These are phyloP conservation scores for Rostrohypoxylon terebratum DNA, from an alignment of 495 filamentous ascomycete genomes.

Conservation along the genomic window DNA sequence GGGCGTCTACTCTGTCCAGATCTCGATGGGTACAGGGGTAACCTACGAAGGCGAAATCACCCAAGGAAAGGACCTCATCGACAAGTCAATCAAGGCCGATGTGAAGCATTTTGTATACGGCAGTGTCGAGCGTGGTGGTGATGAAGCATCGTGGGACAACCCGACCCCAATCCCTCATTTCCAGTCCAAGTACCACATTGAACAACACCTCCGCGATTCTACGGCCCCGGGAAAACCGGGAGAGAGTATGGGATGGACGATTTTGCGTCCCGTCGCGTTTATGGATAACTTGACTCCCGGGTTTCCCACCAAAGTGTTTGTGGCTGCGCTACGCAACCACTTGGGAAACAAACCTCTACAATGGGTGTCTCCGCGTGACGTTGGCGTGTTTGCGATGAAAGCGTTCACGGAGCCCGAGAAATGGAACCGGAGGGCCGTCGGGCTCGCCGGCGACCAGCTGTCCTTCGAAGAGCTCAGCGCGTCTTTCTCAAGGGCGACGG, in stretches of 20 bases:
- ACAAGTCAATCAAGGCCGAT: constrained; percentile 66
- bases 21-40: constrained; percentile 61
- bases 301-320: constrained; percentile 70
- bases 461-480: constrained; percentile 54
- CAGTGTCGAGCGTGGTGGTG: constrained; percentile 76
- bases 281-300: constrained; percentile 72
- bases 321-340: constrained; percentile 62
- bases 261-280: constrained; percentile 74
- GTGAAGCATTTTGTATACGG: constrained; percentile 77
- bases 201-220: constrained; percentile 65
- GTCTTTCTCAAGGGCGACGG: constrained; percentile 54
- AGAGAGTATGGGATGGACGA: constrained; percentile 66
- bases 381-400: constrained; percentile 72
- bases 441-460: constrained; percentile 61
- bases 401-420: constrained; percentile 61
- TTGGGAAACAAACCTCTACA: constrained; percentile 64
- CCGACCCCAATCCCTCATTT: constrained; percentile 76
- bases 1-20: constrained; percentile 55
- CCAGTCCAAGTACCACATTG: constrained; percentile 72
- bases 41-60: constrained; percentile 65
- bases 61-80: constrained; percentile 73
- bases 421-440: constrained; percentile 55
- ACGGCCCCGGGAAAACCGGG: constrained; percentile 46
- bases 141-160: constrained; percentile 63
- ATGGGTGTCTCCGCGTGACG: constrained; percentile 68